These are phyloP conservation scores for Jackrogersella multiformis DNA, from an alignment of 495 filamentous ascomycete species.

Conservation along the genomic window DNA sequence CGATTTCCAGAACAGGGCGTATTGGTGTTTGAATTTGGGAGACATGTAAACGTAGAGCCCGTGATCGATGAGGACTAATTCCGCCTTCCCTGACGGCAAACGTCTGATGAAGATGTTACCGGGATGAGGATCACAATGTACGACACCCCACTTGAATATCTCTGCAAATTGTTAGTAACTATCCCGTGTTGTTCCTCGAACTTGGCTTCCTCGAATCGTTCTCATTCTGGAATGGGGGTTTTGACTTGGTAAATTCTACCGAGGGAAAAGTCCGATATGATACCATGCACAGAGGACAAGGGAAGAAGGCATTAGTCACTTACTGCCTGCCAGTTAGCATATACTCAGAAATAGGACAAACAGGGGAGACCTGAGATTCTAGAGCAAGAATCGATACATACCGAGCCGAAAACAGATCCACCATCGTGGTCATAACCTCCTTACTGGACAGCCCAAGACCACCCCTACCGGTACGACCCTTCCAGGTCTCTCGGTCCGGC, in stretches of 20 bases:
- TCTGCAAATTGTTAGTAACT: slow-evolving; percentile 53
- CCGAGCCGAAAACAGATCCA: slow-evolving; percentile 86
- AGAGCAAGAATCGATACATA: slow-evolving; percentile 14
- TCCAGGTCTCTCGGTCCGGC: slow-evolving; percentile 82
- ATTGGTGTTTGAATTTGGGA: slow-evolving; percentile 85
- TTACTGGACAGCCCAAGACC: slow-evolving; percentile 84
- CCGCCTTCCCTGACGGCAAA: slow-evolving; percentile 78
- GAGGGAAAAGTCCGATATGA: neutral
- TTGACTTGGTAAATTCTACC: too few species aligned
- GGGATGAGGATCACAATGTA: slow-evolving; percentile 96
- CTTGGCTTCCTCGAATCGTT: too few species aligned
- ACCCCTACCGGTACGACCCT: slow-evolving; percentile 71
- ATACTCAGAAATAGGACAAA: neutral
- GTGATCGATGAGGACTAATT: slow-evolving; percentile 96
- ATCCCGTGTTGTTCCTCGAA: neutral
- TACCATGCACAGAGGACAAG: neutral
- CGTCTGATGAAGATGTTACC: slow-evolving; percentile 97
- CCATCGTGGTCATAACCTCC: slow-evolving; percentile 93
- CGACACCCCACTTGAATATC: slow-evolving; percentile 94
- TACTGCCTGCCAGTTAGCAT: slow-evolving; percentile 24
- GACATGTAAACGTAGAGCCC: slow-evolving; percentile 93
- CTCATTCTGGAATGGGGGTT: too few species aligned
- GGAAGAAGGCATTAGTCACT: slow-evolving; percentile 3
- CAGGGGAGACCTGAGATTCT: neutral
- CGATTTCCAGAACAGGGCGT: slow-evolving; percentile 91